Base-by-base conservation (phyloP, 2,329 filamentous ascomycete species). In the Juglanconis oblonga region DNA sequence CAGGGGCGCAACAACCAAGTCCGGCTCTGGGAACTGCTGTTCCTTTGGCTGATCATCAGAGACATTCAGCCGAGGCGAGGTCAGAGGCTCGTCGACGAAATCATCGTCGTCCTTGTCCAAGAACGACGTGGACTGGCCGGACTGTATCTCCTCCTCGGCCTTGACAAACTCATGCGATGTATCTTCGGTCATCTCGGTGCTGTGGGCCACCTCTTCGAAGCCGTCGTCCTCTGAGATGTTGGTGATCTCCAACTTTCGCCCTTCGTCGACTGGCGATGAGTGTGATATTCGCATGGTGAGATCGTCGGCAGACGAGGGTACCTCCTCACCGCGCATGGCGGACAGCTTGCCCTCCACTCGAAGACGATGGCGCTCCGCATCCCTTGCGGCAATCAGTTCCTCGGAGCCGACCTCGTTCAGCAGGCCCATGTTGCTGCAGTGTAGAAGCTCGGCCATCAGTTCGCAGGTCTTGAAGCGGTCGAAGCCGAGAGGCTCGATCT, bases 381-480 rank as follows among this genome's bases (percentile, higher is more conserved):
- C 93, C 62, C 95, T 85, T 47, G 86, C 81, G 62, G 83, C 86
- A 62, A 98, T 92, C 65, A 97, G 86, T 65, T 92, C 88, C 71
- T 99, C 93, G 10, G 92, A 93, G 36, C 94, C 95, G 9, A 86
- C 80, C 72, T 98, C 93, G 71, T 99, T 99, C 65, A 99, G 79
- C 40, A 99, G 79, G 5, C 91, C 93, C 95, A 99, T 99, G 72
- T 99, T 99, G 73, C 94, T 98, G 76, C 95, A 99, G 74, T 99
- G 95, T 44, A 99, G 78, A 49, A 99, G 80, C 74, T 99, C 95
- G 1, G 95, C 95, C 95, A 99, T 98, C 62, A 99, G 81, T 75
- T 99, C 95, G 74, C 95, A 99, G 0, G 95, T 98, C 80, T 99
- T 99, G 81, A 99, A 99, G 24, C 95, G 85, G 74, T 99, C 95